Evolutionary conservation across 2,329 filamentous ascomycete genomes (phyloP), one percentile per base, ranked within the genome.

Genomic region (Trichoderma sp.): DNA sequence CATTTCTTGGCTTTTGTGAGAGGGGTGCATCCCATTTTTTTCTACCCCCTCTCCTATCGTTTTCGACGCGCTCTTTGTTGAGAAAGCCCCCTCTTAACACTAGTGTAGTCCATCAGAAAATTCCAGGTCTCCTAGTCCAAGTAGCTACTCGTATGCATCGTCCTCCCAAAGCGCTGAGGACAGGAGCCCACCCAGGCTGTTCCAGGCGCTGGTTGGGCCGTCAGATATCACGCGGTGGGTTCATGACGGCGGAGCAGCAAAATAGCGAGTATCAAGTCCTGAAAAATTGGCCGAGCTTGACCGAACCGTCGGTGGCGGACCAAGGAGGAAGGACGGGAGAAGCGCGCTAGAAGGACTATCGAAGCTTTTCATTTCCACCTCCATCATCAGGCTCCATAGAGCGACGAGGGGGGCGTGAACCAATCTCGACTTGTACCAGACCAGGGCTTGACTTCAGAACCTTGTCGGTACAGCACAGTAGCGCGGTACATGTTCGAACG

Each of bases 341-440:
- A 71, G 68, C 49, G 35, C 70, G 70, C 70, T 71, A 71, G 70
- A 71, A 71, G 58, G 58, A 21, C 40, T 35, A 43, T 70, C 68
- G 70, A 71, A 71, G 70, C 55, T 58, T 69, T 43, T 59, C 27
- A 37, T 40, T 35, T 52, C 52, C 49, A 14, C 27, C 19, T 7
- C 31, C 24, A 33, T 29, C 57, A 21, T 52, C 68, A 21, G 29
- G 53, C 37, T 60, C 59, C 56, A 27, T 57, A 47, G 57, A n/a
- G 19, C 7, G 49, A 31, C 31, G 47, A 47, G 61, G 53, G 57
- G 40, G 63, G 63, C 19, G 63, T 67, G 64, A 37, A 24, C 35
- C 43, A 66, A 66, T 66, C 63, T 43, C 52, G 33, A 6, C n/a
- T 66, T 58, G 63, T 19, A 57, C 63, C 29, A 21, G 24, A 37